Base-by-base conservation (phyloP, 371 early-diverging fungal species). In the Umbelopsis sp. region DNA sequence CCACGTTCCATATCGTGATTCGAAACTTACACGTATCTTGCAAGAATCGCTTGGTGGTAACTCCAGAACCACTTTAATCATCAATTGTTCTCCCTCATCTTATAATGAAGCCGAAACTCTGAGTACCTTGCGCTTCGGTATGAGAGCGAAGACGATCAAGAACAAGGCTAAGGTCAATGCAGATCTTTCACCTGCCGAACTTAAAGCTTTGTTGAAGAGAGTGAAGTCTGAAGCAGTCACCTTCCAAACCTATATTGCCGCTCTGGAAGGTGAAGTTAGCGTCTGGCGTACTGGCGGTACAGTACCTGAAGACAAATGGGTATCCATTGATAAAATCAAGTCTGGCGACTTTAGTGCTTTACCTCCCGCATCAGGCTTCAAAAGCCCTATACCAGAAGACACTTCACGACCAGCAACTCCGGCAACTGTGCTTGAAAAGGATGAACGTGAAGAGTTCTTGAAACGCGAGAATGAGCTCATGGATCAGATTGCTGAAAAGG, bases 41-140 rank as follows among this genome's bases (percentile, higher is more conserved):
- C 97, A 99, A 90, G 99, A 99, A 80, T 96, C 97, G 0, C 86
- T 99, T 38, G 98, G 98, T 79, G 99, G 99, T 78, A 95, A 96
- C 84, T 96, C 97, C 41, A 88, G 96, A 44, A 97, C 97, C 25
- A 97, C 97, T 12, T 81, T 99, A 29, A 96, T 99, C 72, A 97
- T 96, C 86, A 98, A 96, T 78, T 93, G 95, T 77, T 97, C 96
- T 24, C 99, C 98, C 3, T 93, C 93, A 3, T 94, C 94, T 16
- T 97, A 91, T 79, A 99, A 98, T 79, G 94, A 96, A 70, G 92
- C 95, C 20, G 99, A 99, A 83, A 97, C 98, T 1, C 78, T 98
- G 4, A 86, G 93, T 45, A 99, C 99, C 5, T 85, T 99, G 46
- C 91, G 99, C 24, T 99, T 99, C 80, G 99, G 98, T 76, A 93